Evolutionary conservation across 108 stramenopile genomes (phyloP).

Genomic region (Licmophora abbreviata): DNA sequence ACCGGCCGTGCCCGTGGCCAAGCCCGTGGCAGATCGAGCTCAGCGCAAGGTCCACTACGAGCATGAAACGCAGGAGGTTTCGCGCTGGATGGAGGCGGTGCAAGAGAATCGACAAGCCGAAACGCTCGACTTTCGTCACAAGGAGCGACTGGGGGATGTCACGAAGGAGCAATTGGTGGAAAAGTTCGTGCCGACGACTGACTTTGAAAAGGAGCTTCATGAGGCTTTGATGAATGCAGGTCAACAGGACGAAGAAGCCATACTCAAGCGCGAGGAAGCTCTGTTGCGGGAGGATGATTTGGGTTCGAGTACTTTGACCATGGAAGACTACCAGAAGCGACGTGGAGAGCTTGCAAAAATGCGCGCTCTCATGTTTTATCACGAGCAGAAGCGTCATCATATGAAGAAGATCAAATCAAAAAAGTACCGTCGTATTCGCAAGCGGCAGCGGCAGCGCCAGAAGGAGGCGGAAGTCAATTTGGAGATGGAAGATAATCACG

Average conservation of each 20-base stretch:
- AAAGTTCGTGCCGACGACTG: slow-evolving; percentile 80
- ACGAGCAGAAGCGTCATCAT: slow-evolving; percentile 96
- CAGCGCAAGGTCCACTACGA: slow-evolving; percentile 86
- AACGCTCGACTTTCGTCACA: slow-evolving; percentile 86
- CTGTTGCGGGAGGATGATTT: slow-evolving; percentile 63
- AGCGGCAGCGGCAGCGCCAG: slow-evolving; percentile 73
- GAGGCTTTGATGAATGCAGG: slow-evolving; percentile 80
- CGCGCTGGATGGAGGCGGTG: slow-evolving; percentile 75
- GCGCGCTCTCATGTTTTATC: slow-evolving; percentile 96
- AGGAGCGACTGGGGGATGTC: slow-evolving; percentile 29
- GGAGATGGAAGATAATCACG: slow-evolving; percentile 65
- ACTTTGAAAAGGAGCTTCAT: slow-evolving; percentile 89
- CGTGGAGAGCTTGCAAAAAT: slow-evolving; percentile 93
- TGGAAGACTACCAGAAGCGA: slow-evolving; percentile 87
- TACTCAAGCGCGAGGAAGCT: slow-evolving; percentile 48
- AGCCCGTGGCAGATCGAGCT: slow-evolving; percentile 69
- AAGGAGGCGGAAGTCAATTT: slow-evolving; percentile 74
- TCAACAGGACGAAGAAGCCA: slow-evolving; percentile 66
- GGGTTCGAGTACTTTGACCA: slow-evolving; percentile 70
- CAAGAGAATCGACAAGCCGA: slow-evolving; percentile 88
- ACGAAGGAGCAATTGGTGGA: slow-evolving; percentile 64
- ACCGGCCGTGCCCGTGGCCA: slow-evolving; percentile 62
- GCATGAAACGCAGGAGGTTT: slow-evolving; percentile 57
- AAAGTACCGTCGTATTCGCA: slow-evolving; percentile 91
- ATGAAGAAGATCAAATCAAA: slow-evolving; percentile 99